Conservation (phyloP, 768 basidiomycete genomes). For the Rhodosporidiobolus odoratus region DNA sequence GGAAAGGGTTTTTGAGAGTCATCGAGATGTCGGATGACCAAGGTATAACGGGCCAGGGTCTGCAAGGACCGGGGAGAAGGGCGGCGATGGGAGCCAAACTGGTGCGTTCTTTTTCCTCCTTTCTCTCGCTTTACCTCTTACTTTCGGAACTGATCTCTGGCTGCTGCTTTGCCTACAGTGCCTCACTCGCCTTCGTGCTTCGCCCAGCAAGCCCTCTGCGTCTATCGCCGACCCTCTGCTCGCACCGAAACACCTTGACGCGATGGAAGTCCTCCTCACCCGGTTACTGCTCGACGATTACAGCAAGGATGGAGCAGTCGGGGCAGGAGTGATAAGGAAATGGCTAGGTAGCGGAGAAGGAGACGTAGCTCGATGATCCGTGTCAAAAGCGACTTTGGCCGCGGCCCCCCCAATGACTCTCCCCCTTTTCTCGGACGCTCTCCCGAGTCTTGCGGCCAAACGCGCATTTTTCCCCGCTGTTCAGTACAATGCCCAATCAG, state of each 20-base stretch:
- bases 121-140: background rate
- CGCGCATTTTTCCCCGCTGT: too few species aligned
- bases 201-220: background rate
- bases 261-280: slow-evolving; percentile 18
- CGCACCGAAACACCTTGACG: background rate
- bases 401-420: too few species aligned
- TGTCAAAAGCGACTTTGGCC: too few species aligned
- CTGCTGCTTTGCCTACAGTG: background rate
- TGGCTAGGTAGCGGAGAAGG: slow-evolving; percentile 1
- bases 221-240: background rate
- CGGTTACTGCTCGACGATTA: slow-evolving; percentile 7
- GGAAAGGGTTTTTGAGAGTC: slow-evolving; percentile 71
- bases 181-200: background rate
- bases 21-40: slow-evolving; percentile 67
- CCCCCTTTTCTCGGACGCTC: too few species aligned
- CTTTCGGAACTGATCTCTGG: background rate
- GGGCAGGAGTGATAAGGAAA: background rate
- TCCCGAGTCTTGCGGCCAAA: too few species aligned
- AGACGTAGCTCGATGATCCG: background rate
- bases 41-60: slow-evolving; percentile 9
- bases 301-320: background rate
- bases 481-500: too few species aligned
- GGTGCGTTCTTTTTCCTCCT: slow-evolving; percentile 5
- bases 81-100: slow-evolving; percentile 38
- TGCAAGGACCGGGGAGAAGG: slow-evolving; percentile 31